Evolutionary conservation across 352 stramenopile genomes (phyloP), one percentile per base, ranked within the genome.

Genomic region (Phytophthora quininea): DNA sequence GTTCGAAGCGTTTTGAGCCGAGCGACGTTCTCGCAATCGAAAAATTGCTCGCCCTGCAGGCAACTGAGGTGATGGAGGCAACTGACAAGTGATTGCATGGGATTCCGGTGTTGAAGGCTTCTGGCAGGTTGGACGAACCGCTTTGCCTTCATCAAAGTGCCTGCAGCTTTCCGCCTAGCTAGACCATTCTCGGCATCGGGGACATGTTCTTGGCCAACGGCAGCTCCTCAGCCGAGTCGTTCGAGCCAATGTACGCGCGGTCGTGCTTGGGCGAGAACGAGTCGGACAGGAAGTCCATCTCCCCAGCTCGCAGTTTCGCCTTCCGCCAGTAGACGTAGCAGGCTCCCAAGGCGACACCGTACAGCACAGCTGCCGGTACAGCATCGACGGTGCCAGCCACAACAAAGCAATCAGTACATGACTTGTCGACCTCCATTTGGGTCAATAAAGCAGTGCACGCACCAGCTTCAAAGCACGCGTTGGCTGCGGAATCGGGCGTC

Each of bases 391-490:
- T 2, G 12, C 10, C 38, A 40, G 37, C 19, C 19, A 24, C 19
- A 24, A 24, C 19, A 24, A 29, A 55, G 27, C 24, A 40, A 40
- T 40, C 10, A 40, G 35, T 24, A 24, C 19, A 24, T 24, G 19
- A 24, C 19, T 24, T 24, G 19, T 24, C 19, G 19, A 24, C 19
- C 19, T 24, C 19, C 19, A 24, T 24, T 24, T 24, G 58, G 14
- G 4, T 46, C 2, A 4, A 14, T 2, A 6, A 42, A 3, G 35
- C 42, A 54, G 1, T 15, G 6, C 35, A 77, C 85, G 48, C 45
- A 95, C 86, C 85, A 10, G 87, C 85, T 80, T 91, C 76, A 65
- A 95, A 95, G 54, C 82, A 91, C 42, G 83, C 77, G 35, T 86
- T 92, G 14, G 87, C 78, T 4, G 82, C 89, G 31, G 79, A 84